phyloP scores from a whole-genome alignment of 495 filamentous ascomycete species.

The Penicillium cataractarum region DNA sequence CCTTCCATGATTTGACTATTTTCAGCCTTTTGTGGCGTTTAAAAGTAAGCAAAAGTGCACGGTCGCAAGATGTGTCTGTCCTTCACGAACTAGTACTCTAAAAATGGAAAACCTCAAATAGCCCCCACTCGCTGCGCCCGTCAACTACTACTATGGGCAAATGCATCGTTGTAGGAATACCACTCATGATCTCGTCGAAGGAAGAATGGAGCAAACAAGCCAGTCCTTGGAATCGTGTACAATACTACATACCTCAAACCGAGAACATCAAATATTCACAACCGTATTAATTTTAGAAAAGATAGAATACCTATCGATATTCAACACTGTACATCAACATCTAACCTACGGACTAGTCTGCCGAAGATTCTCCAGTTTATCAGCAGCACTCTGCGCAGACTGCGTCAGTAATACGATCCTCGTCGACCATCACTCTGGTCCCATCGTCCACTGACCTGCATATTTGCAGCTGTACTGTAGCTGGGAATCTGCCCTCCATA shows the following conservation, averaged over 20 bases:
- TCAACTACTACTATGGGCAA: not conserved
- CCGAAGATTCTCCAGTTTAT: slow-evolving; percentile 34
- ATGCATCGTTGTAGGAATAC: not conserved
- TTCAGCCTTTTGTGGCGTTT: not conserved
- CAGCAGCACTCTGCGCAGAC: slow-evolving; percentile 35
- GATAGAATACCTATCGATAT: not conserved
- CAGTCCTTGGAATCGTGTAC: not conserved
- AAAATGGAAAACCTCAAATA: not conserved
- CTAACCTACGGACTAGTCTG: slow-evolving; percentile 14
- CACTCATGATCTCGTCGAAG: too few species aligned
- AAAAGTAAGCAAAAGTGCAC: not conserved
- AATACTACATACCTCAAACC: not conserved
- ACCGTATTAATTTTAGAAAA: too few species aligned
- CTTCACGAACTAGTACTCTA: not conserved
- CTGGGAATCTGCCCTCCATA: slow-evolving; percentile 38
- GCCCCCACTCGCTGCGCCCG: not conserved
- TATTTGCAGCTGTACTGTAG: slow-evolving; percentile 34
- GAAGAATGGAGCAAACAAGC: too few species aligned
- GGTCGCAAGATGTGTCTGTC: not conserved
- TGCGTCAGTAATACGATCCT: slow-evolving; percentile 4
- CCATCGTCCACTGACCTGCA: slow-evolving; percentile 35
- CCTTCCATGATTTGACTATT: not conserved
- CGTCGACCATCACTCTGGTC: not conserved
- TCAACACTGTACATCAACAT: not conserved
- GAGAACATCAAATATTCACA: not conserved